phyloP scores from a whole-genome alignment of 306 rosid species.

The Argentina anserina region DNA sequence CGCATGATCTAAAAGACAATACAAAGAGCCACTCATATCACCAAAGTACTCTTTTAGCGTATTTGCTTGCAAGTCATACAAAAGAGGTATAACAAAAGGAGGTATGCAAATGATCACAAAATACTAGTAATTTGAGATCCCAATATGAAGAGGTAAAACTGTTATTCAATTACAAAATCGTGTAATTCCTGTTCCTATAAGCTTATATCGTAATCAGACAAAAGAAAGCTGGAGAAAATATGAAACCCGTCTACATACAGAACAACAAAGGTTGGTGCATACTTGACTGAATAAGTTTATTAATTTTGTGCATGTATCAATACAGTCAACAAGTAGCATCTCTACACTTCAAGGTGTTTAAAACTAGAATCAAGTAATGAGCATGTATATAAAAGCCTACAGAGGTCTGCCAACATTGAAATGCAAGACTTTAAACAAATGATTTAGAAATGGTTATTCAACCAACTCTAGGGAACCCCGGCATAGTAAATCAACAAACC shows the following conservation, averaged over 20 bases:
- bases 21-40: neutral
- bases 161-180: neutral
- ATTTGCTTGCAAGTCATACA: neutral
- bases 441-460: no score
- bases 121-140: no score
- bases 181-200: neutral
- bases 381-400: constrained; percentile 4
- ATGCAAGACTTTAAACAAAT: no score
- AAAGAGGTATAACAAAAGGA: neutral
- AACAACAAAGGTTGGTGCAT: neutral
- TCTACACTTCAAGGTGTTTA: neutral
- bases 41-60: neutral
- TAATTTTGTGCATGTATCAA: no score
- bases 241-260: neutral
- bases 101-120: neutral
- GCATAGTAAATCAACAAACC: neutral
- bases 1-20: neutral
- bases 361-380: no score
- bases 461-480: no score
- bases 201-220: no score
- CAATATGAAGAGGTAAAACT: neutral
- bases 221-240: neutral
- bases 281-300: no score
- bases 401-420: neutral
- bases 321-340: no score